Evolutionary conservation across 1,284 basidiomycete genomes (phyloP).

Genomic region (Sporisorium exsertum): DNA sequence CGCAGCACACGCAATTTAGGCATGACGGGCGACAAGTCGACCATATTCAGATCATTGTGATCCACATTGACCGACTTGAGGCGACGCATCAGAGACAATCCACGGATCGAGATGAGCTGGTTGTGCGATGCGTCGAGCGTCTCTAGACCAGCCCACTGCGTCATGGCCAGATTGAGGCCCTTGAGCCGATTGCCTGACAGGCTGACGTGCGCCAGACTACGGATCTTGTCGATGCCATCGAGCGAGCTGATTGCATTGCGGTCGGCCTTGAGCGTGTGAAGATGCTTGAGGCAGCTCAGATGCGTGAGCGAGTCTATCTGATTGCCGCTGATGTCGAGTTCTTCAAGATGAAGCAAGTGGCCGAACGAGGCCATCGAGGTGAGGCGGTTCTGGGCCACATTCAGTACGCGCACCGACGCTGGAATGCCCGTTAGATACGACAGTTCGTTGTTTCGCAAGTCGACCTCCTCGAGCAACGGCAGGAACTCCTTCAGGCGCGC

Average conservation of each 20-base stretch:
- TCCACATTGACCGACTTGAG: slow-evolving; percentile 87
- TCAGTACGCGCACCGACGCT: slow-evolving; percentile 49
- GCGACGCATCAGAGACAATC: slow-evolving; percentile 37
- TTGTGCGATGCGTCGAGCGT: slow-evolving; percentile 86
- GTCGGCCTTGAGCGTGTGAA: slow-evolving; percentile 89
- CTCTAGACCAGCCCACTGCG: slow-evolving; percentile 74
- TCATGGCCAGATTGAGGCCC: slow-evolving; percentile 73
- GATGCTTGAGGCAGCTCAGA: slow-evolving; percentile 72
- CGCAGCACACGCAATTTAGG: slow-evolving; percentile 78
- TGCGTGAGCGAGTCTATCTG: slow-evolving; percentile 77
- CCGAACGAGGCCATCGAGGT: slow-evolving; percentile 88
- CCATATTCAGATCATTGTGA: slow-evolving; percentile 77
- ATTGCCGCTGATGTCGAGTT: slow-evolving; percentile 90
- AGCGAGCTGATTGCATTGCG: slow-evolving; percentile 81
- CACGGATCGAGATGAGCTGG: slow-evolving; percentile 71
- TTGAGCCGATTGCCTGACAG: slow-evolving; percentile 81
- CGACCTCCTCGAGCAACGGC: slow-evolving; percentile 83
- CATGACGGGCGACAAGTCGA: slow-evolving; percentile 70
- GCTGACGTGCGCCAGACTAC: slow-evolving; percentile 80
- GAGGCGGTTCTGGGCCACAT: slow-evolving; percentile 73
- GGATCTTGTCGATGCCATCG: slow-evolving; percentile 79
- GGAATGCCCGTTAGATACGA: slow-evolving; percentile 65
- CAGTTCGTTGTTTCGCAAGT: slow-evolving; percentile 73
- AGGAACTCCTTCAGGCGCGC: slow-evolving; percentile 93
- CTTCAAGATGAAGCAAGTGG: slow-evolving; percentile 86